Evolutionary conservation across 345 rosid genomes (phyloP), one percentile per base, ranked within the genome.

Genomic region (Eucalyptus microcorys): DNA sequence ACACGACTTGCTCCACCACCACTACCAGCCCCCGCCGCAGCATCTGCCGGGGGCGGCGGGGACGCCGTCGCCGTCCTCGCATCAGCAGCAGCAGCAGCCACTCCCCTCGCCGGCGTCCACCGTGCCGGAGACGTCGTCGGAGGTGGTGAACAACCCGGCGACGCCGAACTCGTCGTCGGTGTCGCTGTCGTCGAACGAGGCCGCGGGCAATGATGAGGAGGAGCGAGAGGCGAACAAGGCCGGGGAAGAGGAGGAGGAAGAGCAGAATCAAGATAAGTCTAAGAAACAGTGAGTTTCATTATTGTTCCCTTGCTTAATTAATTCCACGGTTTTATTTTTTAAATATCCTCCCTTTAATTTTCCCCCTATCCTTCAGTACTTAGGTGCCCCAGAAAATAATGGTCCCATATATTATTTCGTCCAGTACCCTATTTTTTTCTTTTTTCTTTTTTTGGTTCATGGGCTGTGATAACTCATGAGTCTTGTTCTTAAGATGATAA

Each of bases 81-180:
- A 49, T 7, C 89, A 37, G 19, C 88, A 32, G 87, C 86, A 27
- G 87, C 86, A 89, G 34, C 92, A 87, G 49, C 80, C 76, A 8
- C 90, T 93, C 48, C 91, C 93, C 10, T 92, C 96, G 13, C 94
- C 95, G 92, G 91, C 90, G 10, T 88, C 95, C 79, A 88, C 93
- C 21, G 89, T 89, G 27, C 92, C 91, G 85, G 91, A 88, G 47
- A 98, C 94, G 88, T 94, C 96, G 24, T 95, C 98, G 11, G 99
- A 98, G 93, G 99, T 96, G 40, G 88, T 94, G 87, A 96, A 93
- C 91, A 89, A 91, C 88, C 98, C 99, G 24, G 90, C 97, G 34
- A 96, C 99, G 49, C 98, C 99, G 13, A 95, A 97, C 94, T 98
- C 99, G 13, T 93, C 97, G 7, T 97, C 98, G 49, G 89, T 95